Evolutionary conservation across 2,329 filamentous ascomycete genomes (phyloP).

Genomic region (Nakataea oryzae): DNA sequence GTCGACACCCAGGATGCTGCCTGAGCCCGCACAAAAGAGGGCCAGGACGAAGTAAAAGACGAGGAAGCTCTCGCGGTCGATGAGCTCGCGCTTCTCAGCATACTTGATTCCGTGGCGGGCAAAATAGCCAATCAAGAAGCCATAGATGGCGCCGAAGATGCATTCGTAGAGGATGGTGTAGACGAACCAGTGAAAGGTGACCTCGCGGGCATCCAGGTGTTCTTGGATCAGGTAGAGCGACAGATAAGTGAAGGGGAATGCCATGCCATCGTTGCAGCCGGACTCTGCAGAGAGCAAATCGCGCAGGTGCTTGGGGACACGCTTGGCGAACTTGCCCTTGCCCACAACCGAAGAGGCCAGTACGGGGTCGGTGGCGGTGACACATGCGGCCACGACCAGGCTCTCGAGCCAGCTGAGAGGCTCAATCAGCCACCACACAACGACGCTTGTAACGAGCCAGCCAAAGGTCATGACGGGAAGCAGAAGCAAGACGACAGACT

Average conservation of each 20-base stretch:
- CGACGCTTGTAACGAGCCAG: conserved; percentile 84
- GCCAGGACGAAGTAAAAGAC: conserved; percentile 98
- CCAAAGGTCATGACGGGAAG: conserved; percentile 96
- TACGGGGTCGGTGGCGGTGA: conserved; percentile 95
- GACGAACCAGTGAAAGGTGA: conserved; percentile 80
- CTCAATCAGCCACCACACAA: conserved; percentile 85
- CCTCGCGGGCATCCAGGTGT: conserved; percentile 53
- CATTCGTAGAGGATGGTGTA: conserved; percentile 92
- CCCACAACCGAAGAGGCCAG: conserved; percentile 95
- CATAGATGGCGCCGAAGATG: conserved; percentile 81
- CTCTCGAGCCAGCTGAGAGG: conserved; percentile 81
- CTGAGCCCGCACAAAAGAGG: conserved; percentile 89
- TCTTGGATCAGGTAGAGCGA: conserved; percentile 84
- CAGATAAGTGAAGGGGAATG: conserved; percentile 94
- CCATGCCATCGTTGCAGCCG: conserved; percentile 99
- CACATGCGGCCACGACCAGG: conserved; percentile 78
- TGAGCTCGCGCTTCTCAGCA: conserved; percentile 74
- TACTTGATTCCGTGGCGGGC: conserved; percentile 84
- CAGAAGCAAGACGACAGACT: conserved; percentile 76
- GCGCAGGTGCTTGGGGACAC: conserved; percentile 93
- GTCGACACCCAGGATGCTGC: conserved; percentile 82
- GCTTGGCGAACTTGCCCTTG: conserved; percentile 97
- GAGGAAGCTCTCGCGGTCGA: conserved; percentile 93
- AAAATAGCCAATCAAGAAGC: conserved; percentile 78
- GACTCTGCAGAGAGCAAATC: conserved; percentile 93